Evolutionary conservation across 1,284 basidiomycete genomes (phyloP).

Genomic region (Naganishia liquefaciens): DNA sequence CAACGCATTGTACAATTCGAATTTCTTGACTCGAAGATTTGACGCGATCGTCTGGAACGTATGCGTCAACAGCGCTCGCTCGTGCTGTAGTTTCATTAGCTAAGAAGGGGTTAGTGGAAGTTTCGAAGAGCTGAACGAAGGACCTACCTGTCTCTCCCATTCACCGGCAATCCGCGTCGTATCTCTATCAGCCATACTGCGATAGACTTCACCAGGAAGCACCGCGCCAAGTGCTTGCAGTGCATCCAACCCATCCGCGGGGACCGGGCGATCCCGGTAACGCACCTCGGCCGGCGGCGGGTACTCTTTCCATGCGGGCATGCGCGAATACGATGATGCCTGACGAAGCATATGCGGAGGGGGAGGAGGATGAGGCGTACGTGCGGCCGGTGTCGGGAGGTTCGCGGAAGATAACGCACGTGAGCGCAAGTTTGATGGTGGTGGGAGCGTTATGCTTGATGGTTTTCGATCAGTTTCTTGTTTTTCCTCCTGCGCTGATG

Average conservation of each 20-base stretch:
- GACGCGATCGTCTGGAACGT: conserved; percentile 18
- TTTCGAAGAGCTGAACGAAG: too few relatives aligned
- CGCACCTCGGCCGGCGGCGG: conserved; percentile 8
- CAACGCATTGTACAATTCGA: conserved; percentile 17
- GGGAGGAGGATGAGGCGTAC: conserved; percentile 6
- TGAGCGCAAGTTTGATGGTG: neutral
- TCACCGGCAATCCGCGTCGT: conserved; percentile 18
- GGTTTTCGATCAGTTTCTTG: conserved; percentile 11
- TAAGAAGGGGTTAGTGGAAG: neutral
- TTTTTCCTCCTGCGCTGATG: neutral
- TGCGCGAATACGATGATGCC: neutral
- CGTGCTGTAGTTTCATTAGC: conserved; percentile 21
- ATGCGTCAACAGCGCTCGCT: conserved; percentile 21
- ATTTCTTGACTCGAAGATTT: conserved; percentile 13
- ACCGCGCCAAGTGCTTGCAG: conserved; percentile 4
- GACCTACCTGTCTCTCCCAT: conserved; percentile 21
- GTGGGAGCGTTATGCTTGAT: conserved; percentile 3
- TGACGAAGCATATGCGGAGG: conserved; percentile 8
- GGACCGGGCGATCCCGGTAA: conserved; percentile 9
- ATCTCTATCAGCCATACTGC: conserved; percentile 12
- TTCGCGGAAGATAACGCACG: conserved; percentile 15
- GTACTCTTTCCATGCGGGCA: conserved; percentile 15
- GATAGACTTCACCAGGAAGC: conserved; percentile 2
- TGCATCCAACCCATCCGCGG: neutral
- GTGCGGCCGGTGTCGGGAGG: conserved; percentile 8